These are phyloP conservation scores for Astrephomene gubernaculifera DNA, from an alignment of 139 green algal genomes.

Conservation along the genomic window DNA sequence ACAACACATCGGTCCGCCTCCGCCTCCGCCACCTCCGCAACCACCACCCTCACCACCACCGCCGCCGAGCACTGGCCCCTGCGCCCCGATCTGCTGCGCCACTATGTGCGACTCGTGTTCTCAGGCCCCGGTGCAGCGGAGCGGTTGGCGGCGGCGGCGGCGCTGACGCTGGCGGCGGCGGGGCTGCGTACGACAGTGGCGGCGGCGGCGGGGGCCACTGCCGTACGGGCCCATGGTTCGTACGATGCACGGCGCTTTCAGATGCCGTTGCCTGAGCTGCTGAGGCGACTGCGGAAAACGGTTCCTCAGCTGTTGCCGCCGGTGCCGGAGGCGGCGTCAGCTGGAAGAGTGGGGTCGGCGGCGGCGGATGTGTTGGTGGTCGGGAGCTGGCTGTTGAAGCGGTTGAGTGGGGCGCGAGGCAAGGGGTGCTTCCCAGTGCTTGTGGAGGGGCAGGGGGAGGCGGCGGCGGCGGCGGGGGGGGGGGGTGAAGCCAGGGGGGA, in stretches of 20 bases:
- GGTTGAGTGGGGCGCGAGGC: background rate
- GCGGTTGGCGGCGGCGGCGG: slow-evolving; percentile 9
- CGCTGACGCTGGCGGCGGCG: slow-evolving; percentile 17
- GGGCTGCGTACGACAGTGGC: background rate
- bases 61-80: background rate
- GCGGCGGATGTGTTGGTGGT: background rate
- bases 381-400: slow-evolving; percentile 12
- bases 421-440: slow-evolving; percentile 2
- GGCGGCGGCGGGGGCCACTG: no score
- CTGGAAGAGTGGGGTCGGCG: background rate
- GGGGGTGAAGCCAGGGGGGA: background rate
- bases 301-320: background rate
- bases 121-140: background rate
- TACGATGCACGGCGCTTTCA: background rate
- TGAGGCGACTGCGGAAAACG: background rate
- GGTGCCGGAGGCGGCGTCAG: background rate
- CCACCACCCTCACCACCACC: background rate
- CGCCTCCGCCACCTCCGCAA: background rate
- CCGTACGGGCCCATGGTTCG: no score
- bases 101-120: slow-evolving; percentile 16
- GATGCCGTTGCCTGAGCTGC: background rate
- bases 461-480: background rate
- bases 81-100: slow-evolving; percentile 12
- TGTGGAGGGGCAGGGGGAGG: background rate
- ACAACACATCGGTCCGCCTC: no score